Evolutionary conservation across 495 filamentous ascomycete genomes (phyloP).

Genomic region (Acidomyces sp.): DNA sequence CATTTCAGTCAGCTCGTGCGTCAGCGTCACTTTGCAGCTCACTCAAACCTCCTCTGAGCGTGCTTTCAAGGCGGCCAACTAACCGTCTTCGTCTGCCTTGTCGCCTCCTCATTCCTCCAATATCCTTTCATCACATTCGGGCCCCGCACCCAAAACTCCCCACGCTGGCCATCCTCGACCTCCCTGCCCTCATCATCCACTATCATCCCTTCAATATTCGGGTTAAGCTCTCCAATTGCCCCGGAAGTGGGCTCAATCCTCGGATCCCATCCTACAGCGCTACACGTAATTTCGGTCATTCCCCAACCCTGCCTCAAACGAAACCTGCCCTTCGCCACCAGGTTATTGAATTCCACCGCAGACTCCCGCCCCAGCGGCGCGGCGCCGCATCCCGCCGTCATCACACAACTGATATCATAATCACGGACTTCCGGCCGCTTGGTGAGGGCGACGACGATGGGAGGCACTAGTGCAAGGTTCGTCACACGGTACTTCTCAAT

Average conservation of each 20-base stretch:
- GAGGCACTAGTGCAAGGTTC: conserved; percentile 47
- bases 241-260: conserved; percentile 19
- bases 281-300: conserved; percentile 46
- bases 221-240: conserved; percentile 51
- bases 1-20: no score
- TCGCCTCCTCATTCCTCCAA: conserved; percentile 29
- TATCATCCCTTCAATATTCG: conserved; percentile 55
- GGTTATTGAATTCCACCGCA: conserved; percentile 42
- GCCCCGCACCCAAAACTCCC: conserved; percentile 27
- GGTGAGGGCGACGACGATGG: conserved; percentile 57
- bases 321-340: conserved; percentile 43
- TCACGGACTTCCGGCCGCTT: conserved; percentile 52
- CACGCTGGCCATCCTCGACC: conserved; percentile 21
- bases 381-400: conserved; percentile 41
- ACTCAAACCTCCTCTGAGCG: not conserved
- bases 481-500: conserved; percentile 59
- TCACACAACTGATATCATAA: conserved; percentile 56
- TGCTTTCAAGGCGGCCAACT: not conserved
- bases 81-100: conserved; percentile 25
- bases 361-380: conserved; percentile 41
- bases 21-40: not conserved
- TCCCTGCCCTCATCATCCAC: conserved; percentile 34
- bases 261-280: conserved; percentile 48
- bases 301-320: conserved; percentile 69
- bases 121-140: conserved; percentile 34